These are phyloP conservation scores for Fragaria iinumae DNA, from an alignment of 306 rosid genomes.

Conservation along the genomic window DNA sequence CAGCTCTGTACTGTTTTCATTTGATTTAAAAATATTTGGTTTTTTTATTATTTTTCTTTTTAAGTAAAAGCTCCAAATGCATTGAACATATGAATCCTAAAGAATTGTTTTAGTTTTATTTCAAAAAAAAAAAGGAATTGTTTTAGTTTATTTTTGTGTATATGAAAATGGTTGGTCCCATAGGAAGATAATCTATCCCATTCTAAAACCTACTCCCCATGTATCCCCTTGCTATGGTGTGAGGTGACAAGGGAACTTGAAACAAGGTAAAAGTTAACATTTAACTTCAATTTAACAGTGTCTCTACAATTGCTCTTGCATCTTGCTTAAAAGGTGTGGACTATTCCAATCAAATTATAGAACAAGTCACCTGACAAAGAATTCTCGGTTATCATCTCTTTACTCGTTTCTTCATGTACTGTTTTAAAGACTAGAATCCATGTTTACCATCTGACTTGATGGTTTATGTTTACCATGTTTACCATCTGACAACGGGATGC, in stretches of 20 bases:
- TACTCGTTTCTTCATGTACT: neutral
- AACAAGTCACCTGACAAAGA: neutral
- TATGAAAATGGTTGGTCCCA: neutral
- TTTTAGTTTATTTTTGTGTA: neutral
- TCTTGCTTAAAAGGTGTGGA: neutral
- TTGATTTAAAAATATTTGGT: neutral
- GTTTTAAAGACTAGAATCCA: neutral
- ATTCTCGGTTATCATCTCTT: too few species aligned
- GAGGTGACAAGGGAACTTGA: neutral
- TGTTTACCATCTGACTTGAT: slow-evolving; percentile 8
- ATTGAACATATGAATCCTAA: neutral
- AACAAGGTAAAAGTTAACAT: neutral
- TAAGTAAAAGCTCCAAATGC: neutral
- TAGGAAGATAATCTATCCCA: neutral
- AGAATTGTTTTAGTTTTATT: neutral
- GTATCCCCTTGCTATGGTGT: too few species aligned
- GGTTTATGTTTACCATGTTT: slow-evolving; percentile 5
- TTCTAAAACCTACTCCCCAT: neutral
- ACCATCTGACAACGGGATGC: neutral
- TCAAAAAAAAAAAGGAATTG: neutral
- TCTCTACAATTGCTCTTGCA: neutral
- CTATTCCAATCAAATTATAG: neutral
- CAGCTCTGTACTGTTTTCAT: neutral
- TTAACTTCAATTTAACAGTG: neutral
- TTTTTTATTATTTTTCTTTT: neutral